These are phyloP conservation scores for Coix lacrymajobi DNA, from an alignment of 176 grass and related monocot species.

Conservation along the genomic window DNA sequence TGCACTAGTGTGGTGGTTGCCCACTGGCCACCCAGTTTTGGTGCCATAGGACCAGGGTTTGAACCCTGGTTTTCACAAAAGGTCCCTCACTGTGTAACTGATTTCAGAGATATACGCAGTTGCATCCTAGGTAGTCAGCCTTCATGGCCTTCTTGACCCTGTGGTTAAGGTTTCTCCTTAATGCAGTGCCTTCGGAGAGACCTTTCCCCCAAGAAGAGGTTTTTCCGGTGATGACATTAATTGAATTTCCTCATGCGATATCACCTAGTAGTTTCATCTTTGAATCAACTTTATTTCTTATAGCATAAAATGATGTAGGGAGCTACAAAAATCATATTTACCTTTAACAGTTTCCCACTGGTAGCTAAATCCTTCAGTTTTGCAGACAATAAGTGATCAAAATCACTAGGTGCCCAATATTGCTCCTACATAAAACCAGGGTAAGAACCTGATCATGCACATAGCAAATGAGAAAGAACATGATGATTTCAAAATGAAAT, in stretches of 20 bases:
- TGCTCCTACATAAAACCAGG: constrained; percentile 52
- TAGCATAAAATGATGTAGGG: not conserved
- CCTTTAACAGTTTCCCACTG: constrained; percentile 81
- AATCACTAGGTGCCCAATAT: constrained; percentile 79
- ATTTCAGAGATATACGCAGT: not conserved
- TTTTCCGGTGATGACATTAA: not conserved
- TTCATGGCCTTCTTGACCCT: not conserved
- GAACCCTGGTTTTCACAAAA: not conserved
- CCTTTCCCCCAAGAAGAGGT: not conserved
- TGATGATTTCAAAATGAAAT: not conserved
- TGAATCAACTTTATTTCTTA: not conserved
- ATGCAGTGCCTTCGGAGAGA: not conserved
- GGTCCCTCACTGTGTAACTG: not conserved
- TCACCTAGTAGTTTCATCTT: not conserved
- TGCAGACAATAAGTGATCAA: constrained; percentile 63
- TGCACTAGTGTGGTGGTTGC: not conserved
- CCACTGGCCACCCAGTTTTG: not conserved
- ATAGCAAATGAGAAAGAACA: constrained; percentile 4
- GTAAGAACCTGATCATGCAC: constrained; percentile 18
- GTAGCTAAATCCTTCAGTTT: constrained; percentile 66
- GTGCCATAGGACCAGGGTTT: not conserved
- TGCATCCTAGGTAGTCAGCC: not conserved
- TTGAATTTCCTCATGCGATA: not conserved
- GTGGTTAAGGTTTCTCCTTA: not conserved
- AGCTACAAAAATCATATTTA: constrained; percentile 7